Conservation (phyloP, 108 stramenopile genomes). For the Pseudonitzschia delicatissima region DNA sequence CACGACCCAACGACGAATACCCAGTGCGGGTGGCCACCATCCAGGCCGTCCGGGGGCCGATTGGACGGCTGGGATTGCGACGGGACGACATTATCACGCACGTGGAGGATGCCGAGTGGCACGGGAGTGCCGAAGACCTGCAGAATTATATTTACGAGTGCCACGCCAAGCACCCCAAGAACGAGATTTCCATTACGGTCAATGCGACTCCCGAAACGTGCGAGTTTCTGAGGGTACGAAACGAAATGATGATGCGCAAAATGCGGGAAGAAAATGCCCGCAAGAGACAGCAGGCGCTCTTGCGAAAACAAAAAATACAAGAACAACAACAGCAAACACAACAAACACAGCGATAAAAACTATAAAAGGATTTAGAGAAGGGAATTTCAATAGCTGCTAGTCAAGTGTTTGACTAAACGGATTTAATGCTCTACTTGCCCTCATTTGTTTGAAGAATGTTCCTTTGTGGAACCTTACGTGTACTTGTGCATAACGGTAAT, state of each 20-base stretch:
- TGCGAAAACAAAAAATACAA: background rate
- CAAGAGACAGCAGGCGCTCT: background rate
- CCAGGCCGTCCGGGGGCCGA: conserved; percentile 43
- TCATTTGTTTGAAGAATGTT: too few species aligned
- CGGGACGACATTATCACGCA: conserved; percentile 83
- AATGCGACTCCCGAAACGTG: conserved; percentile 31
- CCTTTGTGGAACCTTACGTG: too few species aligned
- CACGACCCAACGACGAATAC: background rate
- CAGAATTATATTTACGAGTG: conserved; percentile 18
- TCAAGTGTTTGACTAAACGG: too few species aligned
- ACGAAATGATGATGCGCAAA: conserved; percentile 12
- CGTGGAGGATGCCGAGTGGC: conserved; percentile 52
- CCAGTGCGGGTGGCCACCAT: conserved; percentile 14
- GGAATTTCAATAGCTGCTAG: too few species aligned
- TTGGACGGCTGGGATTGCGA: conserved; percentile 65
- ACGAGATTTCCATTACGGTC: conserved; percentile 24
- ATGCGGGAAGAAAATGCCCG: background rate
- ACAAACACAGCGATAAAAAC: too few species aligned
- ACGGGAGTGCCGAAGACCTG: conserved; percentile 24
- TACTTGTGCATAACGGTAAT: too few species aligned
- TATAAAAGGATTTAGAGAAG: too few species aligned
- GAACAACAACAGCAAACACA: too few species aligned
- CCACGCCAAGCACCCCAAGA: conserved; percentile 1
- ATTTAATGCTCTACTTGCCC: too few species aligned
- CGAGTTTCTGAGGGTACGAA: conserved; percentile 25